A percentile compares a stretch with the other conserved stretches of the same genome.
phyloP scores from a whole-genome alignment of 441 rosid species.

The Erodium texanum region DNA sequence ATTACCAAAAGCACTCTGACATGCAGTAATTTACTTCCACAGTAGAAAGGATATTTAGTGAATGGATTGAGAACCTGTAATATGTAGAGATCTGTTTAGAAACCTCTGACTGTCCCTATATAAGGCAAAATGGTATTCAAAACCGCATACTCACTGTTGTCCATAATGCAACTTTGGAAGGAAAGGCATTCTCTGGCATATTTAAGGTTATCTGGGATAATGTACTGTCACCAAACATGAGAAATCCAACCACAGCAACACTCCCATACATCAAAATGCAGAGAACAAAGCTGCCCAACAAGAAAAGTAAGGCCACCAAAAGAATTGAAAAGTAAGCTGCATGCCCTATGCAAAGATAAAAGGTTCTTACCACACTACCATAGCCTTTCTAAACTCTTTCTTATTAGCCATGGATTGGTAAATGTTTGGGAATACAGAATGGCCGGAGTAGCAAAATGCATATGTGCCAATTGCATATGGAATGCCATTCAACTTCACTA shows the following conservation, averaged over 20 bases:
- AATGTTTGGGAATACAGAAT: slow-evolving; percentile 83
- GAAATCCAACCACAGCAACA: slow-evolving; percentile 69
- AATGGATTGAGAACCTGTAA: slow-evolving; percentile 72
- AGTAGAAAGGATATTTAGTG: slow-evolving; percentile 59
- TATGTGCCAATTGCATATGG: slow-evolving; percentile 77
- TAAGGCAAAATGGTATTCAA: background rate
- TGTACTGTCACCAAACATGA: slow-evolving; percentile 70
- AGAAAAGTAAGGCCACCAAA: slow-evolving; percentile 9
- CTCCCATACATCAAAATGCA: slow-evolving; percentile 61
- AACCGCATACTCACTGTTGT: slow-evolving; percentile 51
- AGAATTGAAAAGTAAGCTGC: background rate
- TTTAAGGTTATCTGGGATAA: slow-evolving; percentile 77
- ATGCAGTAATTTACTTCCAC: background rate
- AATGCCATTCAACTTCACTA: slow-evolving; percentile 67
- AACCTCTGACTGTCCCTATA: background rate
- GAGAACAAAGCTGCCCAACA: slow-evolving; percentile 50
- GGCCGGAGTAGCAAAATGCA: slow-evolving; percentile 74
- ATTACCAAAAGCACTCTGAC: background rate
- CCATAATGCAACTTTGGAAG: slow-evolving; percentile 73
- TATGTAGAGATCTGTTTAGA: slow-evolving; percentile 8
- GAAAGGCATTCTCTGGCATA: slow-evolving; percentile 50
- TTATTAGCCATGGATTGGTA: slow-evolving; percentile 95
- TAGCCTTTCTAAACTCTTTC: slow-evolving; percentile 52
- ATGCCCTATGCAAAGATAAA: background rate
- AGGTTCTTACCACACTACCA: slow-evolving; percentile 38